Conservation (phyloP, 1,139 yeast species). For the Kazachstania sp. region DNA sequence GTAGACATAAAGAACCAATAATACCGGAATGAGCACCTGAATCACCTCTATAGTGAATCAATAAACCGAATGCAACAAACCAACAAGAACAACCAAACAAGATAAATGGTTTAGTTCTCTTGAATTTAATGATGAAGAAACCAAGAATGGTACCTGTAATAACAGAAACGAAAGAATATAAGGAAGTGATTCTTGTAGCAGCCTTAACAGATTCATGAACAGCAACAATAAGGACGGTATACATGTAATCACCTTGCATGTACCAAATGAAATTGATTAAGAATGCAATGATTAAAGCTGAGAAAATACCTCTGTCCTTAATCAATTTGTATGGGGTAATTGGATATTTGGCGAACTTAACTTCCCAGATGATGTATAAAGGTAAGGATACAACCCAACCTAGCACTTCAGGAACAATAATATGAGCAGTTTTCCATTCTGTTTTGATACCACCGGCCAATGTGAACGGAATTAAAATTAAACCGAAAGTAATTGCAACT, state of each 20-base stretch:
- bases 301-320: conserved; percentile 55
- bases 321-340: conserved; percentile 41
- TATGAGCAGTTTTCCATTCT: conserved; percentile 48
- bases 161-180: conserved; percentile 59
- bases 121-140: conserved; percentile 39
- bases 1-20: conserved; percentile 52
- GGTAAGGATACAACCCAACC: conserved; percentile 48
- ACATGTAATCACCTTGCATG: conserved; percentile 61
- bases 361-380: conserved; percentile 47
- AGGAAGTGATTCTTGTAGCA: conserved; percentile 54
- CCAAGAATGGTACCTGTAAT: conserved; percentile 13
- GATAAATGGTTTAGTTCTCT: conserved; percentile 52
- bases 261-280: conserved; percentile 51
- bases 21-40: conserved; percentile 43
- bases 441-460: conserved; percentile 49
- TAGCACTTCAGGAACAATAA: conserved; percentile 54
- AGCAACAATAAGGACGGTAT: conserved; percentile 52
- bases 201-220: conserved; percentile 47
- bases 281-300: conserved; percentile 47
- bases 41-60: conserved; percentile 41
- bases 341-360: conserved; percentile 42
- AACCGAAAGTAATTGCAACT: conserved; percentile 45
- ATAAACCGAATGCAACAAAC: conserved; percentile 49
- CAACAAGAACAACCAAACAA: conserved; percentile 47
- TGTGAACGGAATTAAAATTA: conserved; percentile 43